Evolutionary conservation across 2,329 filamentous ascomycete genomes (phyloP).

Genomic region (Penicillium olsonii): DNA sequence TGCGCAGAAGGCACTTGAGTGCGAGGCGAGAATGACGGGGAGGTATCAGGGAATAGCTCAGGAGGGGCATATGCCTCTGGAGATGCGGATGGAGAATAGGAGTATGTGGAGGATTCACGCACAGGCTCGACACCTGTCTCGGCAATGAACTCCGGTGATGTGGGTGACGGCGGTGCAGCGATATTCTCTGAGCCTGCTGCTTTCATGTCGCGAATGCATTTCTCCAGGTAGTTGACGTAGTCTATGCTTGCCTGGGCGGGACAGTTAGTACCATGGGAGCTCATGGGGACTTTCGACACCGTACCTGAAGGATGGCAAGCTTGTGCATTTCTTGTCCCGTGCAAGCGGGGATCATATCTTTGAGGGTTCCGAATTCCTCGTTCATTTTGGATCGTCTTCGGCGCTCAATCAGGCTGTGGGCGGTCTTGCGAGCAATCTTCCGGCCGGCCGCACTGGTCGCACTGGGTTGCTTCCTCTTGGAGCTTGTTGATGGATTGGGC

Average conservation of each 20-base stretch:
- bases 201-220: conserved; percentile 81
- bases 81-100: conserved; percentile 38
- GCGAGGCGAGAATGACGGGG: conserved; percentile 36
- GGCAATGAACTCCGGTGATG: conserved; percentile 36
- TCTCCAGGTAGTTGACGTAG: conserved; percentile 90
- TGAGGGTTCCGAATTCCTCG: conserved; percentile 90
- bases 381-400: conserved; percentile 96
- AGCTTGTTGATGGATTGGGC: conserved; percentile 32
- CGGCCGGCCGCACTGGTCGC: conserved; percentile 81
- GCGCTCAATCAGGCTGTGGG: conserved; percentile 92
- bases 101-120: conserved; percentile 24
- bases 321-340: conserved; percentile 97
- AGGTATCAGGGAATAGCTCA: conserved; percentile 26
- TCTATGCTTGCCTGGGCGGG: conserved; percentile 82
- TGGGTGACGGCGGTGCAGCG: conserved; percentile 35
- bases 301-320: conserved; percentile 86
- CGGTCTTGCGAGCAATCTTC: conserved; percentile 93
- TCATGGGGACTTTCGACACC: conserved; percentile 27
- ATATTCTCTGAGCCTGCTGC: conserved; percentile 39
- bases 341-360: conserved; percentile 94
- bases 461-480: conserved; percentile 76
- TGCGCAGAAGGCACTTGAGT: conserved; percentile 27
- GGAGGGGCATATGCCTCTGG: conserved; percentile 34
- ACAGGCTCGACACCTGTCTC: conserved; percentile 16
- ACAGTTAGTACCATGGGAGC: conserved; percentile 6